Base-by-base conservation (phyloP, 306 rosid genomes). In the Lablab purpureus region DNA sequence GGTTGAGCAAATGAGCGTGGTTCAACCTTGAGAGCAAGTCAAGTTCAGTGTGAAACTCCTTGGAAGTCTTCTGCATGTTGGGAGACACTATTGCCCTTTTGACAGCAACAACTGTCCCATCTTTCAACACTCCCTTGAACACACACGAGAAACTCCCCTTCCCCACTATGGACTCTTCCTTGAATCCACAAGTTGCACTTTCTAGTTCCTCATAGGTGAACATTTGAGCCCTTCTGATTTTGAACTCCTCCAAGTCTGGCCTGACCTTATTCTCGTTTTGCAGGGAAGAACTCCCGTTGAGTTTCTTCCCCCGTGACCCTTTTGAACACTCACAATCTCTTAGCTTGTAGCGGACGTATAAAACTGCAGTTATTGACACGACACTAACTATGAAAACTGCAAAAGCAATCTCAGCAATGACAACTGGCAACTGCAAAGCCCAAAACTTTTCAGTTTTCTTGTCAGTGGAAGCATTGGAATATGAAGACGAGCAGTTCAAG, bases 121-220 rank as follows among this genome's bases (percentile, higher is more conserved):
- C 97, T 81, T 90, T 90, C 63, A 93, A 73, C 77, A 87, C 87
- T 17, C 98, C 98, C 70, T 92, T 80, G 50, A 93, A 91, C 64
- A 93, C 98, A 81, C 90, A 88, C 0, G 98, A 93, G 74, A 93
- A 95, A 66, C 99, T 95, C 80, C 99, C 99, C 80, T 91, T 92
- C 4, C 99, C 99, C 11, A 92, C 95, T 15, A 93, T 67, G 19
- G 93, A 87, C 71, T 91, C 97, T 65, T 91, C 93, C 82, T 87
- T 87, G 83, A 93, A 93, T 43, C 98, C 92, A 6, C 73, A 56
- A 0, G 97, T 93, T 32, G 97, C 97, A 43, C 81, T 84, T 81
- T 91, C 93, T 21, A 93, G 97, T 45, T 93, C 98, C 81, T 91
- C 89, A 14, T 93, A 93, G 34, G 87, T 80, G 84, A 90, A 93